Percentiles rank a stretch among this genome's conserved stretches.
These are phyloP conservation scores for Tuber indicum DNA, from an alignment of 495 filamentous ascomycete genomes.

Conservation along the genomic window DNA sequence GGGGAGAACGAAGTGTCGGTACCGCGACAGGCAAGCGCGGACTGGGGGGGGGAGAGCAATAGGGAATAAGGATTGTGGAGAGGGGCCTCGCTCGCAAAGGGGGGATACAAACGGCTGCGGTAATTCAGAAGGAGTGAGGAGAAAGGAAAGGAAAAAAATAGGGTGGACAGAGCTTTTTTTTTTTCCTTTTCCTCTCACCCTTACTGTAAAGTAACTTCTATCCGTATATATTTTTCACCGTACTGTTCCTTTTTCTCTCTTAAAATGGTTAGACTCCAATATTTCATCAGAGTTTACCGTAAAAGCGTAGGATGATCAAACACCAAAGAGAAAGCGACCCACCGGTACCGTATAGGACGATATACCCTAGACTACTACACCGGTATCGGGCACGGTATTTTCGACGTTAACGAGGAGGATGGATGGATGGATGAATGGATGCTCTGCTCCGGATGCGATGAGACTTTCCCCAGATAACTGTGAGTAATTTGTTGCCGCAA, in stretches of 20 bases:
- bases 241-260: not conserved
- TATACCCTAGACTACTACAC: not conserved
- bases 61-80: slow-evolving; percentile 30
- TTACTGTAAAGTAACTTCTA: not conserved
- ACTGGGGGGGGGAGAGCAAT: slow-evolving; percentile 6
- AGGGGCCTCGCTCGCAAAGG: slow-evolving; percentile 21
- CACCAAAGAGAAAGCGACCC: not conserved
- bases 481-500: not conserved
- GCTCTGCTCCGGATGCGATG: not conserved
- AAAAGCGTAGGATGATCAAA: not conserved
- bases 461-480: not conserved
- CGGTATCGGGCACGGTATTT: not conserved
- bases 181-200: not conserved
- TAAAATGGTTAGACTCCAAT: not conserved
- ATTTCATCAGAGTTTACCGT: not conserved
- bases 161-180: slow-evolving; percentile 2
- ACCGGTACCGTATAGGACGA: not conserved
- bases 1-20: slow-evolving; percentile 32
- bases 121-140: slow-evolving; percentile 30
- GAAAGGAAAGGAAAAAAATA: not conserved
- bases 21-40: slow-evolving; percentile 26
- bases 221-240: not conserved
- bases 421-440: not conserved
- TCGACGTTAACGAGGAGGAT: not conserved
- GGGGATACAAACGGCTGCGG: slow-evolving; percentile 25